These are phyloP conservation scores for Picochlorum sp. DNA, from an alignment of 139 green algal genomes.

Conservation along the genomic window DNA sequence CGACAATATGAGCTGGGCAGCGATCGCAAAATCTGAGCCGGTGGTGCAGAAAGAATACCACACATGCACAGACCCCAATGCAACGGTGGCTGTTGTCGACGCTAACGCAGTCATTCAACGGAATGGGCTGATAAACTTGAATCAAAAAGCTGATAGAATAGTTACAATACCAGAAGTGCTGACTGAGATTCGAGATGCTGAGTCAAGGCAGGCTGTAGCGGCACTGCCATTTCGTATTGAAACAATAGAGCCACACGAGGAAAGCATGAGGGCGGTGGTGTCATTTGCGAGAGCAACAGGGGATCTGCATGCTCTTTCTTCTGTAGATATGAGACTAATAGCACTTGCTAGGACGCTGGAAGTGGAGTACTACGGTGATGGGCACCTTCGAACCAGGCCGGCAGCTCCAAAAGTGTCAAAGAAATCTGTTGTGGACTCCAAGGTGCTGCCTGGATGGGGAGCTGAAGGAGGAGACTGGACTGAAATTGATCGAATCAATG, in stretches of 20 bases:
- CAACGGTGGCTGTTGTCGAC: slow-evolving; percentile 54
- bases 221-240: slow-evolving; percentile 48
- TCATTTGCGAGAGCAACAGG: slow-evolving; percentile 75
- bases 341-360: slow-evolving; percentile 74
- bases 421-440: slow-evolving; percentile 5
- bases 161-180: slow-evolving; percentile 72
- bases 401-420: slow-evolving; percentile 3
- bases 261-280: slow-evolving; percentile 61
- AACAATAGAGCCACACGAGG: slow-evolving; percentile 49
- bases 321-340: slow-evolving; percentile 68
- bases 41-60: not conserved
- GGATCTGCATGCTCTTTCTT: slow-evolving; percentile 74
- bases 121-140: slow-evolving; percentile 29
- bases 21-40: slow-evolving; percentile 19
- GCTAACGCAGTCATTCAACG: slow-evolving; percentile 81
- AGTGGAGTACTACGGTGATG: slow-evolving; percentile 38
- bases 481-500: slow-evolving; percentile 55
- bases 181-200: slow-evolving; percentile 63
- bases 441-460: slow-evolving; percentile 71
- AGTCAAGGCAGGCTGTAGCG: slow-evolving; percentile 44
- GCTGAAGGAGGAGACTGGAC: slow-evolving; percentile 53
- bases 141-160: slow-evolving; percentile 25
- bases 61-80: not conserved
- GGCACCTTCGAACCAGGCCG: slow-evolving; percentile 45
- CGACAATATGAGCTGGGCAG: slow-evolving; percentile 18